Base-by-base conservation (phyloP, 768 basidiomycete genomes). In the Leccinum pellstonianum region DNA sequence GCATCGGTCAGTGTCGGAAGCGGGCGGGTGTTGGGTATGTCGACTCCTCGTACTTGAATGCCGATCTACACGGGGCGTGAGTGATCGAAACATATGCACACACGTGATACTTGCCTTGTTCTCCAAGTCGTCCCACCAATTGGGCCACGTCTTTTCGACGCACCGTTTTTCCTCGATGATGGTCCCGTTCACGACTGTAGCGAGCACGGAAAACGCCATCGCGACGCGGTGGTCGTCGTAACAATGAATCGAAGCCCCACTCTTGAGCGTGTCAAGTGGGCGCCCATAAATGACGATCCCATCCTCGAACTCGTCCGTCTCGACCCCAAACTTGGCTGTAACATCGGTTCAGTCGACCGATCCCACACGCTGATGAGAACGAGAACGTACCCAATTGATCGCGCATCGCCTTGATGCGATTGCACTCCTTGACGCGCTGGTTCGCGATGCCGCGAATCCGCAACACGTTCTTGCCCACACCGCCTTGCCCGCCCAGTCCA, bases 101-200 rank as follows among this genome's bases (percentile, higher is more conserved):
- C 5, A 5, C 10, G n/a, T 46, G 38, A 15, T 19, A 48, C 78
- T 3, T 54, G 91, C 93, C 85, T 97, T 97, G 78, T 93, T 95
- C 71, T 92, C 85, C 25, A 99, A 80, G 73, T 98, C 97, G 70
- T 98, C 97, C 95, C 96, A 99, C 93, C 95, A 99, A 71, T 95
- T 95, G 0, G 97, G 97, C 96, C 96, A 99, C 0, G 96, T 99
- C 83, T 99, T 99, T 76, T 96, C 96, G 33, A 99, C 97, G 69
- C 97, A 98, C 56, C 95, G 81, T 76, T 96, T 96, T 78, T 98
- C 96, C 69, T 98, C 95, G 29, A 98, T 80, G 63, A 93, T 77
- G 3, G 91, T 90, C n/a, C 82, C 84, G 35, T 81, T 75, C 43
- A 93, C 76, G 4, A 93, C 82, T 4, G 88, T 81, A 19, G 88